Evolutionary conservation across 2,329 filamentous ascomycete species (phyloP), one percentile per base, ranked within the genome.

Genomic region (Pseudogymnoascus sp.): DNA sequence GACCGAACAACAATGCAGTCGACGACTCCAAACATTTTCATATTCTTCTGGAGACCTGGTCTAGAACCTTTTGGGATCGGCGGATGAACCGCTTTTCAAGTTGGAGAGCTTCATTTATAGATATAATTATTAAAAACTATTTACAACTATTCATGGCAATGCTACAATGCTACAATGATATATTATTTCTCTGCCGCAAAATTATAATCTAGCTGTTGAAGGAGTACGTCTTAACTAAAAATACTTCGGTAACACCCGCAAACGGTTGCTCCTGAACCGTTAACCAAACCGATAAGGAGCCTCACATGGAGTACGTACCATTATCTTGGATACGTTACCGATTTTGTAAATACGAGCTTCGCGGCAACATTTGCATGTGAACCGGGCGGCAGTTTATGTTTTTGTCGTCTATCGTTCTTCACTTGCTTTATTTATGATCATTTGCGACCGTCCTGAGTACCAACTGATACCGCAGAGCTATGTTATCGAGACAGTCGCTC

Each of bases 311-410:
- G 47, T 53, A 53, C 47, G 47, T 53, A 53, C 47, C 47, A 35
- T 35, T 35, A 53, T 33, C 47, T 33, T 53, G 28, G 47, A 53
- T 53, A 33, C 47, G 28, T 53, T 33, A 9, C 47, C 47, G 47
- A 20, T 33, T 53, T 53, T 53, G 47, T 53, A 35, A 53, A 53
- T 53, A 53, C 47, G 47, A 53, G 47, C 47, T 53, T 53, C 47
- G 28, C 28, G 22, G 47, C 41, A 28, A 33, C 47, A 53, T 53
- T 53, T 53, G 28, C 47, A 53, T 53, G 47, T 53, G 47, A 53
- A 53, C 35, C 33, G 47, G 15, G 47, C n/a, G 9, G 47, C 47
- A 11, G 25, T 53, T 18, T 35, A 53, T 20, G 18, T 33, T 33
- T 33, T 53, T 20, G 30, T 53, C 47, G 33, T 53, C 30, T 53